These are phyloP conservation scores for Mimosa pudica DNA, from an alignment of 306 rosid genomes.

Conservation along the genomic window DNA sequence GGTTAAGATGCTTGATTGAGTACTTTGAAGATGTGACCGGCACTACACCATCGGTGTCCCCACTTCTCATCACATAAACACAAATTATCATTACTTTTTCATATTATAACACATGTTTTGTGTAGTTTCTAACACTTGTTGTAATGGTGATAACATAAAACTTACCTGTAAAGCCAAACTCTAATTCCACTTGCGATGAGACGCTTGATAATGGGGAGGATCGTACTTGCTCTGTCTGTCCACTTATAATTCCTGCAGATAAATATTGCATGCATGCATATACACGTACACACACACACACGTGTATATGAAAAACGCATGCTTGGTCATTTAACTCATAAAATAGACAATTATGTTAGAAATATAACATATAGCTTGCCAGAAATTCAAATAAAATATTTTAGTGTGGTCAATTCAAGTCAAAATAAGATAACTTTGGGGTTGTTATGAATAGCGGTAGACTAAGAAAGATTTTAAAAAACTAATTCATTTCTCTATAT, in stretches of 20 bases:
- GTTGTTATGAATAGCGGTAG: too few relatives aligned
- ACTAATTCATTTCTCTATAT: too few relatives aligned
- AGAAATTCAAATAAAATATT: too few relatives aligned
- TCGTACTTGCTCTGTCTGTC: slow-evolving; percentile 36
- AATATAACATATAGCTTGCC: too few relatives aligned
- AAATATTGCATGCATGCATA: not conserved
- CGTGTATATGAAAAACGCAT: not conserved
- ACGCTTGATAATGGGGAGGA: slow-evolving; percentile 37
- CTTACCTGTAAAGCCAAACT: slow-evolving; percentile 48
- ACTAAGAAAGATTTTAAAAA: too few relatives aligned
- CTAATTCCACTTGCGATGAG: slow-evolving; percentile 23
- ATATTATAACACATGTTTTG: not conserved
- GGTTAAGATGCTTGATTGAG: slow-evolving; percentile 44
- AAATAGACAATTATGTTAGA: not conserved
- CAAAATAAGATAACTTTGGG: too few relatives aligned
- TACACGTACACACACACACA: too few relatives aligned
- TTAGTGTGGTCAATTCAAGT: too few relatives aligned
- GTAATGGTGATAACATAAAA: not conserved
- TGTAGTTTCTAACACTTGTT: not conserved
- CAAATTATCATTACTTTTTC: not conserved
- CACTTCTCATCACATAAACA: slow-evolving; percentile 18
- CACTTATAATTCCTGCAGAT: slow-evolving; percentile 35
- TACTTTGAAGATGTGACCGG: slow-evolving; percentile 59
- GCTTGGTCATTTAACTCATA: not conserved
- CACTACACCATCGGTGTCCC: slow-evolving; percentile 52